phyloP scores from a whole-genome alignment of 345 rosid genomes.

The Salix caprea region DNA sequence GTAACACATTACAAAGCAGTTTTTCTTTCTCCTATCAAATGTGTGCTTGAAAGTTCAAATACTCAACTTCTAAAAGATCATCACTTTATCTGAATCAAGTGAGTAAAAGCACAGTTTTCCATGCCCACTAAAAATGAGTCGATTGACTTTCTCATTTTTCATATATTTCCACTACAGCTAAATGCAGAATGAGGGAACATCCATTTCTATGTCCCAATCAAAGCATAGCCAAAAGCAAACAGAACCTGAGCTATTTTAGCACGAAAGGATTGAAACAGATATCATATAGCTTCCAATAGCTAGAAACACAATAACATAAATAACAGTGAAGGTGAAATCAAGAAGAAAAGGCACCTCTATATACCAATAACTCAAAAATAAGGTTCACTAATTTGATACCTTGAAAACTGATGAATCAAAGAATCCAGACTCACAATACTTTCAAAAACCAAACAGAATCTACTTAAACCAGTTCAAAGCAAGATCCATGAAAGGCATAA shows the following conservation, averaged over 20 bases:
- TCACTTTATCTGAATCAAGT: neutral
- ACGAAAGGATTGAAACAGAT: neutral
- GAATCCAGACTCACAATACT: neutral
- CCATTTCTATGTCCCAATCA: neutral
- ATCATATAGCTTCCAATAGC: neutral
- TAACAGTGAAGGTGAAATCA: conserved; percentile 2
- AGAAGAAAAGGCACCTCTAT: neutral
- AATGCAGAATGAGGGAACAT: neutral
- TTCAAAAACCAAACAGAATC: neutral
- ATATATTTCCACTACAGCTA: neutral
- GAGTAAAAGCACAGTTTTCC: neutral
- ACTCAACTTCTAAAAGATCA: neutral
- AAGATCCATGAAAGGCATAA: conserved; percentile 19
- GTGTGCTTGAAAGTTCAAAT: neutral
- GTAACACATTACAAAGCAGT: neutral
- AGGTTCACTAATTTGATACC: conserved; percentile 1
- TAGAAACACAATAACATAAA: neutral
- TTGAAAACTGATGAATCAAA: neutral
- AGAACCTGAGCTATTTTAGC: neutral
- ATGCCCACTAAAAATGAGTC: neutral
- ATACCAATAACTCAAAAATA: neutral
- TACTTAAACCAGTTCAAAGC: neutral
- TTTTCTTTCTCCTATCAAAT: neutral
- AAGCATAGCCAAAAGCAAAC: neutral
- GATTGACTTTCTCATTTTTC: neutral